Percentiles rank a stretch among this genome's conserved stretches.
Evolutionary conservation across 2,329 filamentous ascomycete genomes (phyloP).

Genomic region (Talaromyces sp.): DNA sequence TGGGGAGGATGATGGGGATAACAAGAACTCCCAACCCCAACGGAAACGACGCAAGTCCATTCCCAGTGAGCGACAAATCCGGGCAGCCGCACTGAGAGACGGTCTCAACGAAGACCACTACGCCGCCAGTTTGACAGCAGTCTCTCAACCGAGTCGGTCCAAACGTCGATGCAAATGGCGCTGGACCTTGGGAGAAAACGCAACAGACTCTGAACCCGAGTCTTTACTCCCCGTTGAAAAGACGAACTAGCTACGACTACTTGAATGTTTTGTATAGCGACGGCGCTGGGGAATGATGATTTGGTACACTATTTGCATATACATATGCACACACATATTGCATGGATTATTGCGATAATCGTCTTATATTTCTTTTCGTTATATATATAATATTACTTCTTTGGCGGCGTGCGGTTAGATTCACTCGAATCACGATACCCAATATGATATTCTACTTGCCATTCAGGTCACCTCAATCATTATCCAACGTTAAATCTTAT

Average conservation of each 20-base stretch:
- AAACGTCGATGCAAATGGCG: constrained; percentile 11
- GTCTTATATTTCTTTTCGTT: background rate
- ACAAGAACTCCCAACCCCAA: constrained; percentile 18
- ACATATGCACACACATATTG: background rate
- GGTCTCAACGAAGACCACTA: constrained; percentile 38
- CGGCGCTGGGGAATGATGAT: background rate
- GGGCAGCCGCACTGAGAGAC: constrained; percentile 35
- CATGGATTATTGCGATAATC: background rate
- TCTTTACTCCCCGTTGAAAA: background rate
- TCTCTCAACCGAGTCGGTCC: background rate
- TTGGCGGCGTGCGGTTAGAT: background rate
- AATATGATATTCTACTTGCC: background rate
- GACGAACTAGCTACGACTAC: background rate
- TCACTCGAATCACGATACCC: background rate
- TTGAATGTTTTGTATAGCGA: background rate
- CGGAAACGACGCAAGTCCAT: constrained; percentile 34
- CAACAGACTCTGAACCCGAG: background rate
- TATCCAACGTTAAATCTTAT: too few relatives aligned
- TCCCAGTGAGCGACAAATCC: constrained; percentile 31
- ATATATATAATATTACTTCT: background rate
- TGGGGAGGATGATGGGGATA: constrained; percentile 25
- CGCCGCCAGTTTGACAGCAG: constrained; percentile 7
- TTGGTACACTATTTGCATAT: background rate
- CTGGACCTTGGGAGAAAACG: constrained; percentile 7
- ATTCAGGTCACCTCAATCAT: background rate